Evolutionary conservation across 2,329 filamentous ascomycete species (phyloP).

Genomic region (Talaromyces sp.): DNA sequence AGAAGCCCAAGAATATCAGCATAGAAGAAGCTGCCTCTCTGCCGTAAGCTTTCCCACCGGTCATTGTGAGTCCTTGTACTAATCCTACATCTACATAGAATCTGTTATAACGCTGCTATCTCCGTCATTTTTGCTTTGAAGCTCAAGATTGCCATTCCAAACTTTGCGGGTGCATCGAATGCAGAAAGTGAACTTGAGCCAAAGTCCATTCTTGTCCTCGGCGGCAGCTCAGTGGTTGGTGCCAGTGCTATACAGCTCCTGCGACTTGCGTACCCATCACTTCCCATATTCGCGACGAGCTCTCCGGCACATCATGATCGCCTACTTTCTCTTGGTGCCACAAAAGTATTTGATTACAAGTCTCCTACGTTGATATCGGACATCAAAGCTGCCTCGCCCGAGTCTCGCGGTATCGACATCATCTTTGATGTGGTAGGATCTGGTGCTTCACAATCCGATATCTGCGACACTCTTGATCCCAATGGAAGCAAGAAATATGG

Average conservation of each 20-base stretch:
- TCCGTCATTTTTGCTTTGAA: conserved; percentile 4
- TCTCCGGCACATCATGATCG: conserved; percentile 20
- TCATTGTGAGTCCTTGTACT: not conserved
- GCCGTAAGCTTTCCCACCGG: conserved; percentile 1
- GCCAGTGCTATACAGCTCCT: conserved; percentile 36
- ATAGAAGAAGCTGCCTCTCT: conserved; percentile 31
- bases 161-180: conserved; percentile 15
- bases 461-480: conserved; percentile 26
- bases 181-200: conserved; percentile 22
- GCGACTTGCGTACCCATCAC: conserved; percentile 29
- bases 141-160: conserved; percentile 5
- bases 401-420: conserved; percentile 27
- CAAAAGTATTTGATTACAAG: conserved; percentile 8
- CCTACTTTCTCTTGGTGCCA: conserved; percentile 9
- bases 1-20: conserved; percentile 27
- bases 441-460: conserved; percentile 20
- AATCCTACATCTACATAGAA: not conserved
- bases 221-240: conserved; percentile 36
- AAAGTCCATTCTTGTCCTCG: conserved; percentile 34
- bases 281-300: conserved; percentile 33
- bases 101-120: conserved; percentile 12
- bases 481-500: conserved; percentile 30
- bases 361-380: not conserved
- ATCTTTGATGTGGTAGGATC: conserved; percentile 34
- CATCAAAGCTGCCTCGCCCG: conserved; percentile 15